phyloP scores from a whole-genome alignment of 1,284 basidiomycete genomes.

The Ustilago xerochloae region DNA sequence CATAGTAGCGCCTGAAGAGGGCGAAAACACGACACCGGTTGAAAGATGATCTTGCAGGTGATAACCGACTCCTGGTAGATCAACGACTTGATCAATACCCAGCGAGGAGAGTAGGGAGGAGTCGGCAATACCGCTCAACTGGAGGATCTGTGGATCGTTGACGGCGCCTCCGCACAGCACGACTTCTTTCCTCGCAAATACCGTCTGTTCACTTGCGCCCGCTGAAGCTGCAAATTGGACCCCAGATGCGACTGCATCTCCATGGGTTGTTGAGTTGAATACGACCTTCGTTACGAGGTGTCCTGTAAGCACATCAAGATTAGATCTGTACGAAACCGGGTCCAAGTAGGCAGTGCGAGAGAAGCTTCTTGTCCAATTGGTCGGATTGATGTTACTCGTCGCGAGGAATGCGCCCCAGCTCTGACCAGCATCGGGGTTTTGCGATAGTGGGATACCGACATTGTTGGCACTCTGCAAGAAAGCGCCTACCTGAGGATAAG shows the following conservation, averaged over 20 bases:
- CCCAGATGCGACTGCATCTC: conserved; percentile 71
- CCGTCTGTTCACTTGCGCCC: conserved; percentile 31
- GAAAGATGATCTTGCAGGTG: conserved; percentile 69
- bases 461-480: conserved; percentile 41
- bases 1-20: conserved; percentile 67
- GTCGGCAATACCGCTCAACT: conserved; percentile 70
- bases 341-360: conserved; percentile 79
- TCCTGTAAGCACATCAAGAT: conserved; percentile 75
- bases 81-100: conserved; percentile 56
- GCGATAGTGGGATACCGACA: conserved; percentile 70
- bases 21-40: conserved; percentile 21
- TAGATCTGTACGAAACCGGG: conserved; percentile 73
- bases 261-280: conserved; percentile 70
- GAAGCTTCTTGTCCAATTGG: conserved; percentile 77
- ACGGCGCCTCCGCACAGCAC: conserved; percentile 70
- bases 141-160: conserved; percentile 70
- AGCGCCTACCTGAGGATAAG: conserved; percentile 46
- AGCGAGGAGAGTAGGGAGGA: conserved; percentile 72
- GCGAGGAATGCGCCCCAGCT: conserved; percentile 74
- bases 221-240: conserved; percentile 69
- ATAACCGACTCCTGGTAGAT: conserved; percentile 68
- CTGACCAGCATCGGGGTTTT: conserved; percentile 72
- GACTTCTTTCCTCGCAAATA: conserved; percentile 69
- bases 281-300: conserved; percentile 76
- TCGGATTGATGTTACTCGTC: conserved; percentile 75